Evolutionary conservation across 768 basidiomycete genomes (phyloP), one percentile per base, ranked within the genome.

Genomic region (Phylloporus arenicola): DNA sequence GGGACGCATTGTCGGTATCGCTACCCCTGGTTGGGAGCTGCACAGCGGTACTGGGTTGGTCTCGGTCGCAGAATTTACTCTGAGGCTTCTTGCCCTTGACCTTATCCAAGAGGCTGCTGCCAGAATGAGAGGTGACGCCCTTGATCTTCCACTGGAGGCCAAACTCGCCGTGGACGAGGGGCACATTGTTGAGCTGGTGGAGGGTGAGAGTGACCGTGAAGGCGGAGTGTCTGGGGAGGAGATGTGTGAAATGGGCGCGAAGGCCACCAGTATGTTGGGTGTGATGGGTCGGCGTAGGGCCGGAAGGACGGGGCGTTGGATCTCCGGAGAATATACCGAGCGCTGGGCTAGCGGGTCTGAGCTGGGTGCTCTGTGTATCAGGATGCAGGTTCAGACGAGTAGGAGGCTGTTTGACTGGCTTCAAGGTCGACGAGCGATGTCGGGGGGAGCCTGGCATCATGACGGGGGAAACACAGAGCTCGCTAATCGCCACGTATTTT

Each of bases 101-200:
- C 65, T 70, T 74, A 38, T 64, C 55, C 33, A 77, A 59, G 29
- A 81, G 57, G 3, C 79, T 75, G 25, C 60, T 57, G 60, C 75
- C 70, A 17, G 69, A 53, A 13, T 67, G 64, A 3, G 74, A 65
- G 33, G 68, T 70, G 29, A 73, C 75, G 55, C 81, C 75, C 71
- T 81, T 85, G 67, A 88, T 79, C 65, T 80, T 83, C 86, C 88
- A 88, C 19, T 75, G 72, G 6, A 84, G 77, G 17, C 73, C 80
- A 60, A 88, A 88, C 60, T 86, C 77, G 54, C 87, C 87, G 37
- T 72, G 70, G 30, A 88, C 79, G 50, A 88, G 78, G 0, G 88
- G 88, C 0, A 90, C 82, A 56, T 80, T 84, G 17, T 78, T 74
- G 19, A 90, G 75, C 56, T 87, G 79, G 67, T 88, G 83, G 34